A percentile compares a stretch with the other conserved stretches of the same genome.
Conservation (phyloP, 2,329 filamentous ascomycete species). For the Cadophora sp. region DNA sequence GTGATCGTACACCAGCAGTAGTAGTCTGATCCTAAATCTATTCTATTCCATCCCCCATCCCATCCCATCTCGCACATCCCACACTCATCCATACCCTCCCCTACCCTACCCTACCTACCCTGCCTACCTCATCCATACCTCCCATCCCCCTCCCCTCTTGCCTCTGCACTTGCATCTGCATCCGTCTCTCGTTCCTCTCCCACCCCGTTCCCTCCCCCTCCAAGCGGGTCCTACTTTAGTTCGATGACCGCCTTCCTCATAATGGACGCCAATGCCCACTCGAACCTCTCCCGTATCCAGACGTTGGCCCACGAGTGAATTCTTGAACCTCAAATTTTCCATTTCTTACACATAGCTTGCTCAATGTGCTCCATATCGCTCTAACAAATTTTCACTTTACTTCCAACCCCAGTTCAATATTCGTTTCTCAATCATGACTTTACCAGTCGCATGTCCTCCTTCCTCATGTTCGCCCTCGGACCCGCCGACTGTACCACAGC, state of each 20-base stretch:
- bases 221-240: conserved; percentile 5
- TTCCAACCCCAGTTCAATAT: conserved; percentile 13
- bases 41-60: not conserved
- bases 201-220: not conserved
- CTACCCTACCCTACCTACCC: conserved; percentile 11
- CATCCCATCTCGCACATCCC: not conserved
- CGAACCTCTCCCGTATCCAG: conserved; percentile 26
- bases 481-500: conserved; percentile 43
- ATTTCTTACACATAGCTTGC: conserved; percentile 32
- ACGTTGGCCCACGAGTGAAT: conserved; percentile 30
- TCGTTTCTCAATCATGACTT: conserved; percentile 39
- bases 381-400: conserved; percentile 22
- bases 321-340: conserved; percentile 5
- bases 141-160: not conserved
- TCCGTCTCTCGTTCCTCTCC: conserved; percentile 2
- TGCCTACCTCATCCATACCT: too few relatives aligned
- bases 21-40: conserved; percentile 3
- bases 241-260: conserved; percentile 35
- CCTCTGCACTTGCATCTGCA: not conserved
- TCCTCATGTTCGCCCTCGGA: conserved; percentile 38
- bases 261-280: conserved; percentile 37
- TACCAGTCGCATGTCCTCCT: conserved; percentile 44
- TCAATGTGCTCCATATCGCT: conserved; percentile 30
- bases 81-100: not conserved
- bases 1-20: not conserved